phyloP scores from a whole-genome alignment of 2,329 filamentous ascomycete genomes.

The Periconia macrospinosa region DNA sequence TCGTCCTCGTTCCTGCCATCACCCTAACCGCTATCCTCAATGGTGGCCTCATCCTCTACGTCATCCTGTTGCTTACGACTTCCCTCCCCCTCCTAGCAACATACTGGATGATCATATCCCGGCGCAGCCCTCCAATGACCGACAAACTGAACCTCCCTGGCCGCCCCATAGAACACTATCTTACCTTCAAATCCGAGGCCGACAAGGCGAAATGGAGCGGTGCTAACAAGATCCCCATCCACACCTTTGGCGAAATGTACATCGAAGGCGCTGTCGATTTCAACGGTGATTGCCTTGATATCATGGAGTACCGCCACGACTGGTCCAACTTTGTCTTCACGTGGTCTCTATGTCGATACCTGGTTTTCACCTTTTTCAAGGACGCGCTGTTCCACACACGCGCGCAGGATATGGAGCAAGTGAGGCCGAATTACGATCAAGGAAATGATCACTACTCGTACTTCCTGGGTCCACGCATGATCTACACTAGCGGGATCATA shows the following conservation, averaged over 20 bases:
- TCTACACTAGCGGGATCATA: constrained; percentile 96
- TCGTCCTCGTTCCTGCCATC: constrained; percentile 71
- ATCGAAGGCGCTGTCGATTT: constrained; percentile 93
- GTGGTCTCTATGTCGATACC: constrained; percentile 78
- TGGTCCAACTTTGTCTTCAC: constrained; percentile 97
- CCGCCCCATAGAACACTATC: constrained; percentile 86
- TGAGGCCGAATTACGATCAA: constrained; percentile 95
- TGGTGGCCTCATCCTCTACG: constrained; percentile 81
- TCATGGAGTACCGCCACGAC: constrained; percentile 92
- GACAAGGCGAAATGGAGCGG: constrained; percentile 71
- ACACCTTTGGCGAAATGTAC: constrained; percentile 98
- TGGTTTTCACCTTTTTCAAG: constrained; percentile 83
- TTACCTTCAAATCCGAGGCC: constrained; percentile 70
- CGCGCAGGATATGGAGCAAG: constrained; percentile 95
- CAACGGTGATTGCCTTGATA: constrained; percentile 88
- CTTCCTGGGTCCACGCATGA: constrained; percentile 98
- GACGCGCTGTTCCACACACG: constrained; percentile 92
- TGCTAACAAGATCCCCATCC: constrained; percentile 80
- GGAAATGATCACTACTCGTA: constrained; percentile 98
- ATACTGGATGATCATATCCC: constrained; percentile 81
- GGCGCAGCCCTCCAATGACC: constrained; percentile 83
- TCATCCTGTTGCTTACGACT: constrained; percentile 82
- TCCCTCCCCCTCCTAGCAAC: constrained; percentile 75
- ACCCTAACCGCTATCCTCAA: constrained; percentile 82
- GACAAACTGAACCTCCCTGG: constrained; percentile 88